Percentiles rank a stretch among this genome's conserved stretches.
Evolutionary conservation across 139 green algal species (phyloP).

Genomic region (Micractinium conductrix): DNA sequence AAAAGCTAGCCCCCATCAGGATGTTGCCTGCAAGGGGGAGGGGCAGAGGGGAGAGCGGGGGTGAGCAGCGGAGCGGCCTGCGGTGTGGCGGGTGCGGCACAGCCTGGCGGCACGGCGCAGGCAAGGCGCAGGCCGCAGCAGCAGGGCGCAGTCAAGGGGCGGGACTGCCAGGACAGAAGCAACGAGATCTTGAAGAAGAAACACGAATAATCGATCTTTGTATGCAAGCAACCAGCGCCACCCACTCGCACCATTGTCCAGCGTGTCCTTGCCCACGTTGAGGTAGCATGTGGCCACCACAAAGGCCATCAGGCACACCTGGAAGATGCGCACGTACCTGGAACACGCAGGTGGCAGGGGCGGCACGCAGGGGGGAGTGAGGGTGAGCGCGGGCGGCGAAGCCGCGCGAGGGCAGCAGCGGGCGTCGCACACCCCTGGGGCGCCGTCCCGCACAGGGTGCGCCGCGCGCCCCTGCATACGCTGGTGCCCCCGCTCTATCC

Average conservation of each 20-base stretch:
- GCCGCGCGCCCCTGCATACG: too few species aligned
- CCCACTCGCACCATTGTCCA: constrained; percentile 22
- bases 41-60: neutral
- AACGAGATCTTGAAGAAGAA: too few species aligned
- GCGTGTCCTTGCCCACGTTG: constrained; percentile 14
- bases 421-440: too few species aligned
- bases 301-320: constrained; percentile 37
- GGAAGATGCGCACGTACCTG: constrained; percentile 35
- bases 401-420: neutral
- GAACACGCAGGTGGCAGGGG: neutral
- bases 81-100: too few species aligned
- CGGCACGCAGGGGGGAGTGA: neutral
- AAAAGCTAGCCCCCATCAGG: constrained; percentile 33
- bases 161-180: too few species aligned
- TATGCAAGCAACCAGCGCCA: neutral
- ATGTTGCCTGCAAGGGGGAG: constrained; percentile 19
- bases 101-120: too few species aligned
- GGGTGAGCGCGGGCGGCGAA: neutral
- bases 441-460: too few species aligned
- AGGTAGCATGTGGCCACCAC: constrained; percentile 27
- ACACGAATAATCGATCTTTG: too few species aligned
- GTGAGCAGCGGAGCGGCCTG: too few species aligned
- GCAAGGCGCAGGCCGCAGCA: too few species aligned
- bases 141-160: too few species aligned
- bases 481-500: too few species aligned